Conservation (phyloP, 192 early-diverging fungal genomes). For the Entomortierella beljakovae region DNA sequence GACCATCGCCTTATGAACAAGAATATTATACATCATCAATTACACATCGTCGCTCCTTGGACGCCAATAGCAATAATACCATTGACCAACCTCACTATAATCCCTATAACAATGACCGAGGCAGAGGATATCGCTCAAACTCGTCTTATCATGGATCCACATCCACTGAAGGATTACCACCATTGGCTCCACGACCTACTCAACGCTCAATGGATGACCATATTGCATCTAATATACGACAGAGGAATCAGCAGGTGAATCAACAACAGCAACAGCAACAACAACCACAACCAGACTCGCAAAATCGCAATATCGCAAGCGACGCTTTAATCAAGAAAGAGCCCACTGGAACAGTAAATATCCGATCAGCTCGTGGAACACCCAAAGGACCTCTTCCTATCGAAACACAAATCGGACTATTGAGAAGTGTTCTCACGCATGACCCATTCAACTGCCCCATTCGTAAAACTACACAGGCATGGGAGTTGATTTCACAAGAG, state of each 20-base stretch:
- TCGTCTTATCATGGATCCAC: neutral
- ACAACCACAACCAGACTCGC: slow-evolving; percentile 9
- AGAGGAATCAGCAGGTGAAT: neutral
- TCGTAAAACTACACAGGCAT: slow-evolving; percentile 46
- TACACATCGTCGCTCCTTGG: slow-evolving; percentile 12
- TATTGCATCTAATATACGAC: neutral
- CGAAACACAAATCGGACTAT: slow-evolving; percentile 34
- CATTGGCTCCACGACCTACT: slow-evolving; percentile 19
- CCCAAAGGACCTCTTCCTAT: slow-evolving; percentile 52
- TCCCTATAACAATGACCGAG: neutral
- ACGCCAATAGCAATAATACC: neutral
- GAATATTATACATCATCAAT: slow-evolving; percentile 1
- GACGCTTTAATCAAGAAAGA: slow-evolving; percentile 16
- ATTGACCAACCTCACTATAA: slow-evolving; percentile 2
- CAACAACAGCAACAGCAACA: slow-evolving; percentile 17
- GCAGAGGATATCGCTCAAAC: slow-evolving; percentile 3
- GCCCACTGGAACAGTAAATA: slow-evolving; percentile 8
- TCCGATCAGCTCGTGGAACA: slow-evolving; percentile 43
- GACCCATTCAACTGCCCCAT: slow-evolving; percentile 54
- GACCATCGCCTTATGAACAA: neutral
- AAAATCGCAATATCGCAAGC: neutral
- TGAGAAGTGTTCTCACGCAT: slow-evolving; percentile 42
- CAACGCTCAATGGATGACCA: slow-evolving; percentile 20
- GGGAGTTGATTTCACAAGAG: slow-evolving; percentile 45
- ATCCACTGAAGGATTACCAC: slow-evolving; percentile 9